These are phyloP conservation scores for Pseudognaphalium luteoalbum DNA, from an alignment of 129 eudicot species.

Conservation along the genomic window DNA sequence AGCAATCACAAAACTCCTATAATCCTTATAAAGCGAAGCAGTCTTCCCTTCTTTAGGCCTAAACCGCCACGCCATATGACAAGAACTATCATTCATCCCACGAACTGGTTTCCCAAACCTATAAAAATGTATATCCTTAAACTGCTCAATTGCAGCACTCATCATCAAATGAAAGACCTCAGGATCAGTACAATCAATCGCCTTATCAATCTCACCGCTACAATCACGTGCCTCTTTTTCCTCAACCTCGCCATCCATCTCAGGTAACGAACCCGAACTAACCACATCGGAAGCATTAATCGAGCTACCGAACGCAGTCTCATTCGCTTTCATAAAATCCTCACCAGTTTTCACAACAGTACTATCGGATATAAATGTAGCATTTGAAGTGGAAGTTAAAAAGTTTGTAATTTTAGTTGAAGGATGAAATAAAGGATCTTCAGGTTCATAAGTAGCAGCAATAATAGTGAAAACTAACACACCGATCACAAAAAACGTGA, in stretches of 20 bases:
- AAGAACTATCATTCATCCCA: slow-evolving; percentile 58
- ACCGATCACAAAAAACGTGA: slow-evolving; percentile 65
- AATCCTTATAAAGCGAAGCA: slow-evolving; percentile 75
- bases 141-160: slow-evolving; percentile 72
- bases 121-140: slow-evolving; percentile 78
- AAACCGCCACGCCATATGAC: slow-evolving; percentile 98
- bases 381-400: slow-evolving; percentile 68
- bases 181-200: slow-evolving; percentile 78
- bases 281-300: slow-evolving; percentile 61
- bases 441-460: slow-evolving; percentile 85
- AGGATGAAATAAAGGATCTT: slow-evolving; percentile 76
- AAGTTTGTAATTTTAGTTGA: slow-evolving; percentile 68
- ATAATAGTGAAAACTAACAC: slow-evolving; percentile 78
- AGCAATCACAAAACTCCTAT: slow-evolving; percentile 60
- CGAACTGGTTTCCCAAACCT: slow-evolving; percentile 83
- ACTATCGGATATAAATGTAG: slow-evolving; percentile 67
- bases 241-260: slow-evolving; percentile 14
- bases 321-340: slow-evolving; percentile 65
- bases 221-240: slow-evolving; percentile 45
- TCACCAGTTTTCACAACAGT: slow-evolving; percentile 82
- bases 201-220: slow-evolving; percentile 52
- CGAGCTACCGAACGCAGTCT: slow-evolving; percentile 45
- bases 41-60: slow-evolving; percentile 85
- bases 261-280: neutral
- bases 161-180: slow-evolving; percentile 86